phyloP scores from a whole-genome alignment of 2,329 filamentous ascomycete species.

The Xylariaceae sp. region DNA sequence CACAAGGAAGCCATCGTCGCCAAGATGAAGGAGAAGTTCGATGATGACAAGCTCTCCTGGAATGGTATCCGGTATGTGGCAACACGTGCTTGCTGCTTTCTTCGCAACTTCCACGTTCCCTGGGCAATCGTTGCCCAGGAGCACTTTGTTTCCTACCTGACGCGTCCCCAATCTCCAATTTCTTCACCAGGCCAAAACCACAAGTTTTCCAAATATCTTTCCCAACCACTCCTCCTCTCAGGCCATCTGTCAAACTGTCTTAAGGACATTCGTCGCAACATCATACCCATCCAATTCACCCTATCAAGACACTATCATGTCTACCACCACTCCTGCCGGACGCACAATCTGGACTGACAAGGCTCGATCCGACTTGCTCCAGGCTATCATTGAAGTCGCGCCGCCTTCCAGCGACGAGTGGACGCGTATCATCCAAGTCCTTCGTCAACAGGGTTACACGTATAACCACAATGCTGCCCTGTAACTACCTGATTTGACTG shows the following conservation, averaged over 20 bases:
- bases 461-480: slow-evolving; percentile 39
- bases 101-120: neutral
- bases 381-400: slow-evolving; percentile 33
- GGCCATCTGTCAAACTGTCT: neutral
- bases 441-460: slow-evolving; percentile 34
- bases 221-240: neutral
- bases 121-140: neutral
- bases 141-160: neutral
- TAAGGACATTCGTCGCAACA: neutral
- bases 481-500: slow-evolving; percentile 26
- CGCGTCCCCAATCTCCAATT: neutral
- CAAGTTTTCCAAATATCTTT: no score
- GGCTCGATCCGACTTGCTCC: slow-evolving; percentile 38
- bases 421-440: slow-evolving; percentile 28
- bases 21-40: slow-evolving; percentile 18
- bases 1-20: slow-evolving; percentile 19
- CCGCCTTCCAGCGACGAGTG: slow-evolving; percentile 34
- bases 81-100: neutral
- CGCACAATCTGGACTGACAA: slow-evolving; percentile 26
- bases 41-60: slow-evolving; percentile 26
- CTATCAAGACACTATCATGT: slow-evolving; percentile 2
- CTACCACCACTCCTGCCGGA: neutral
- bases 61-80: slow-evolving; percentile 34
- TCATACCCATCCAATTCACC: neutral
- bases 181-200: no score